Conservation (phyloP, 768 basidiomycete species). For the Suillus subalutaceus region DNA sequence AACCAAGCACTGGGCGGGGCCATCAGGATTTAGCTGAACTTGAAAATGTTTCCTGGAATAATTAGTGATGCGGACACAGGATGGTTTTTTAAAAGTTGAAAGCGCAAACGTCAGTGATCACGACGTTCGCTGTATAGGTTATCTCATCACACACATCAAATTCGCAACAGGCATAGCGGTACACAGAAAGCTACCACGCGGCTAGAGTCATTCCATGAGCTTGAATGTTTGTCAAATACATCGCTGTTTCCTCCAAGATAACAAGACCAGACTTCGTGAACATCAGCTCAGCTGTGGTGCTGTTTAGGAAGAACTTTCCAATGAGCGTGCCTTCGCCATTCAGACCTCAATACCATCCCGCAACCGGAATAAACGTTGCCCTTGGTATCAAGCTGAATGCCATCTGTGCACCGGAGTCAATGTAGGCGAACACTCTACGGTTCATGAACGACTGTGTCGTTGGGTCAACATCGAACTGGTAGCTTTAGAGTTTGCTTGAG, state of each 20-base stretch:
- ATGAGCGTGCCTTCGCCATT: constrained; percentile 52
- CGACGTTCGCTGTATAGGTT: too few relatives aligned
- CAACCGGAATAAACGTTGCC: constrained; percentile 68
- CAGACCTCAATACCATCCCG: constrained; percentile 57
- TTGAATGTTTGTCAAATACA: constrained; percentile 14
- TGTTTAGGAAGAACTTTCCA: constrained; percentile 60
- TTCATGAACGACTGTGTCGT: constrained; percentile 52
- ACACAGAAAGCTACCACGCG: background rate
- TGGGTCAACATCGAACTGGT: constrained; percentile 64
- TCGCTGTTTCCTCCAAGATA: constrained; percentile 5
- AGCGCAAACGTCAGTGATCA: too few relatives aligned
- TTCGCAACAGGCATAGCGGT: background rate
- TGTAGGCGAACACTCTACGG: constrained; percentile 63
- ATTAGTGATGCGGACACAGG: too few relatives aligned
- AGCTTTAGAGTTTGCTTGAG: constrained; percentile 38
- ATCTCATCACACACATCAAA: background rate
- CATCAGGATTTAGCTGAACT: too few relatives aligned
- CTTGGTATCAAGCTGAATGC: constrained; percentile 57
- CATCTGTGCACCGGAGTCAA: constrained; percentile 67
- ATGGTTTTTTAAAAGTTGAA: too few relatives aligned
- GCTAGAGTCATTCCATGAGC: constrained; percentile 9
- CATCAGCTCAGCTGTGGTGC: constrained; percentile 9
- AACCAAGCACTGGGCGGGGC: too few relatives aligned
- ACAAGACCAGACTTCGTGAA: constrained; percentile 15
- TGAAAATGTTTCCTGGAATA: too few relatives aligned